Base-by-base conservation (phyloP, 441 rosid genomes). In the Croton laevigatus region DNA sequence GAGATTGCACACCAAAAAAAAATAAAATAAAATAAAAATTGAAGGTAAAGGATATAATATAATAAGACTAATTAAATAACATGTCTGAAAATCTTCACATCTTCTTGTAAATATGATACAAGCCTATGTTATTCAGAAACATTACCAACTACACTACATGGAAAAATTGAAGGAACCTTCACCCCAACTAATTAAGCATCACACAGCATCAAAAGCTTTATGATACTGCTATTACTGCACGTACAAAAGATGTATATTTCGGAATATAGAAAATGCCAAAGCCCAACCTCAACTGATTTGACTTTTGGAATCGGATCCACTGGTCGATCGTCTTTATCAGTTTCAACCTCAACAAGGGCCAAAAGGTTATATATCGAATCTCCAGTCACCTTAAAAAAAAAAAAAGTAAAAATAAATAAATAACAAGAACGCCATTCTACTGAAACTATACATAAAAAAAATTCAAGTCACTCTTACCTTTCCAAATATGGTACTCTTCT, bases 281-380 rank as follows among this genome's bases (percentile, higher is more conserved):
- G 51, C 46, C 77, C 55, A 69, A 88, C 98, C 89, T 94, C 97
- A 66, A 92, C 86, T 38, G 94, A 94, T 67, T 78, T 81, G 62
- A 94, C 81, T 72, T 75, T 89, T 0, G 96, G 98, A 6, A 80
- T 65, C 53, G 97, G 99, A 86, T 90, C 98, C 73, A 92, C 44
- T 17, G 97, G 97, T 37, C 90, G 70, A 65, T 94, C 99, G 68
- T 87, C 69, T 68, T 88, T 83, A 72, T 77, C 86, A 10, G 99
- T 83, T 76, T 92, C 99, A 64, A 88, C 82, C 76, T 94, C 93
- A 52, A 87, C 93, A 75, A 94, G 65, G 69, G 89, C 57, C 71
- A 89, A 71, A 74, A 94, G 91, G 82, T 92, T 94, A 67, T 65
- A 94, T 71, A 90, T 78, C 4, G 99, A 94, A 82, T 92, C 94